Conservation (phyloP, 495 filamentous ascomycete genomes). For the Penicillium roqueforti region DNA sequence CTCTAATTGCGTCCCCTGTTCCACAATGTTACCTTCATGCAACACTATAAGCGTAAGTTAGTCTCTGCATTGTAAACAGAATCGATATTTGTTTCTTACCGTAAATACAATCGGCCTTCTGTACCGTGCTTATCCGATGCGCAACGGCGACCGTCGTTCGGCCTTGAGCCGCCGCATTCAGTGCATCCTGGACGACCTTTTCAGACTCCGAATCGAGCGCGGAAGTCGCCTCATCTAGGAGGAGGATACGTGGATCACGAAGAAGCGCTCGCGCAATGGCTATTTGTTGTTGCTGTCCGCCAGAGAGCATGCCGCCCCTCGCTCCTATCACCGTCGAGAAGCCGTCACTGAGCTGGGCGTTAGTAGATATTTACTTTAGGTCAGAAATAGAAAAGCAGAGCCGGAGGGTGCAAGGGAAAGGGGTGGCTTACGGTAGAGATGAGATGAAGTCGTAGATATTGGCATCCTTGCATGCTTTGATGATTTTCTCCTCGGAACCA, state of each 20-base stretch:
- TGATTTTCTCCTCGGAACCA: constrained; percentile 61
- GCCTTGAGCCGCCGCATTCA: constrained; percentile 65
- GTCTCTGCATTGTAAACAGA: neutral
- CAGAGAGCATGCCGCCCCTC: constrained; percentile 68
- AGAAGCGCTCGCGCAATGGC: constrained; percentile 69
- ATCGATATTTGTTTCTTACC: neutral
- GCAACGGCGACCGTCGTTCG: constrained; percentile 72
- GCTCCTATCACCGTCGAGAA: constrained; percentile 67
- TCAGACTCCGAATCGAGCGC: constrained; percentile 74
- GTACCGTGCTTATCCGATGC: constrained; percentile 67
- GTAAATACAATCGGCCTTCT: constrained; percentile 74
- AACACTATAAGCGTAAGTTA: constrained; percentile 44
- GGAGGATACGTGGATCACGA: constrained; percentile 60
- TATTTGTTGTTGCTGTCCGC: constrained; percentile 78
- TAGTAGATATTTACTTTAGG: neutral
- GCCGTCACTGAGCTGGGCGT: constrained; percentile 42
- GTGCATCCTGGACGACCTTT: constrained; percentile 70
- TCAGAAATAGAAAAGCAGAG: constrained; percentile 19
- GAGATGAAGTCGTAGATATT: constrained; percentile 88
- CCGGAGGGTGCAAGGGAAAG: constrained; percentile 4
- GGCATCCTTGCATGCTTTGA: constrained; percentile 71
- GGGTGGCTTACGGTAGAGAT: constrained; percentile 45
- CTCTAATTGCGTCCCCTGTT: constrained; percentile 64
- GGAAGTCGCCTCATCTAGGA: constrained; percentile 76
- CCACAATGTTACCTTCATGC: constrained; percentile 63